Evolutionary conservation across 2,329 filamentous ascomycete genomes (phyloP), one percentile per base, ranked within the genome.

Genomic region (Venturia nashicola): DNA sequence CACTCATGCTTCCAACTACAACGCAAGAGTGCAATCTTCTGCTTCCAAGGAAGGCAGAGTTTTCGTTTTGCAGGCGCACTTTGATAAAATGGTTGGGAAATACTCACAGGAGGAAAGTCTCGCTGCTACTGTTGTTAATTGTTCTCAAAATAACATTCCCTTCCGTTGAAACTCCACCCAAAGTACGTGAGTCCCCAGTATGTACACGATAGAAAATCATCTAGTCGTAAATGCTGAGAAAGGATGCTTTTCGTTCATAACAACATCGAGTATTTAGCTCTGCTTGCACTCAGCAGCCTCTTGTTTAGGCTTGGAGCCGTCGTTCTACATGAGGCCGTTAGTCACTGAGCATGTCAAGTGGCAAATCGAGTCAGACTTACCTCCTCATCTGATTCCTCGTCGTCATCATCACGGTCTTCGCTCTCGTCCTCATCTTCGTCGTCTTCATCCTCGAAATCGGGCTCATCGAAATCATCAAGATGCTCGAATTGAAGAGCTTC

Each of bases 401-500:
- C 75, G 64, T 96, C 91, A 65, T 95, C 90, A 63, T 94, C 85
- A 64, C 83, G 83, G 71, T 94, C 89, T 66, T 92, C 88, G 71
- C 88, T 90, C 65, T 89, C 81, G 66, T 96, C 90, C 68, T 92
- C 89, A 62, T 96, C 92, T 65, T 97, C 92, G 62, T 97, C 93
- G 20, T 95, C 91, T 36, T 97, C 92, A 62, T 96, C 92, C 66
- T 93, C 89, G 69, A 89, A 91, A 68, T 90, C 90, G 67, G 87
- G 89, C 71, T 88, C 88, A 64, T 92, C 88, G 67, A 91, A 81
- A 67, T 93, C 89, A 46, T 93, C 89, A 66, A 96, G 78, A 76
- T 97, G 93, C 82, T 99, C 94, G 71, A 91, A 99, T 70, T 94
- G 92, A 68, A 99, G 86, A 69, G 94, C 94, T 80, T 99, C 94